Percentiles rank a stretch among this genome's conserved stretches.
Conservation (phyloP, 345 rosid genomes). For the Bruguiera parviflora region DNA sequence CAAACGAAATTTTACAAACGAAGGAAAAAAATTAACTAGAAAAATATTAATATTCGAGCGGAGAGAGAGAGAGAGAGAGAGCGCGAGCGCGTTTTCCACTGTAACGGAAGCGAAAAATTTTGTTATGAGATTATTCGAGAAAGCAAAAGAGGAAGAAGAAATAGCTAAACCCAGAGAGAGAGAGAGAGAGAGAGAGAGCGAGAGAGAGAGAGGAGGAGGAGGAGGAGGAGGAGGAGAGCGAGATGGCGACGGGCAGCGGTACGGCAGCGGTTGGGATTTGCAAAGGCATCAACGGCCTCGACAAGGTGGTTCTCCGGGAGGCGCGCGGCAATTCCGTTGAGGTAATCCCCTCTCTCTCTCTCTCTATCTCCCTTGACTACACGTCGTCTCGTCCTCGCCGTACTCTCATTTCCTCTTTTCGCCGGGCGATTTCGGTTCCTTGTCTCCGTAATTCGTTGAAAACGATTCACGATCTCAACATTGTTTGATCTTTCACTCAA, state of each 20-base stretch:
- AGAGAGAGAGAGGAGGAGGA: neutral
- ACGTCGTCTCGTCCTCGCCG: no score
- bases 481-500: neutral
- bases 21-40: neutral
- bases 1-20: neutral
- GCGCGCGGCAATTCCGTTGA: conserved; percentile 70
- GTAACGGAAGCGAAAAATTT: no score
- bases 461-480: neutral
- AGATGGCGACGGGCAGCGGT: conserved; percentile 18
- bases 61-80: no score
- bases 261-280: conserved; percentile 37
- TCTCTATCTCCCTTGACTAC: no score
- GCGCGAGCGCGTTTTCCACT: no score
- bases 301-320: conserved; percentile 71
- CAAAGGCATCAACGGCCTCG: conserved; percentile 74
- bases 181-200: neutral
- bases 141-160: neutral
- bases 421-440: no score
- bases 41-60: neutral
- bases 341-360: conserved; percentile 33
- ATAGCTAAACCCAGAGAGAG: neutral
- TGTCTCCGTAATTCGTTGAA: neutral
- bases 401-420: no score
- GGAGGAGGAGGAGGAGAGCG: neutral
- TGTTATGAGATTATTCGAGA: no score